Conservation (phyloP, 2,329 filamentous ascomycete genomes). For the Periconia macrospinosa region DNA sequence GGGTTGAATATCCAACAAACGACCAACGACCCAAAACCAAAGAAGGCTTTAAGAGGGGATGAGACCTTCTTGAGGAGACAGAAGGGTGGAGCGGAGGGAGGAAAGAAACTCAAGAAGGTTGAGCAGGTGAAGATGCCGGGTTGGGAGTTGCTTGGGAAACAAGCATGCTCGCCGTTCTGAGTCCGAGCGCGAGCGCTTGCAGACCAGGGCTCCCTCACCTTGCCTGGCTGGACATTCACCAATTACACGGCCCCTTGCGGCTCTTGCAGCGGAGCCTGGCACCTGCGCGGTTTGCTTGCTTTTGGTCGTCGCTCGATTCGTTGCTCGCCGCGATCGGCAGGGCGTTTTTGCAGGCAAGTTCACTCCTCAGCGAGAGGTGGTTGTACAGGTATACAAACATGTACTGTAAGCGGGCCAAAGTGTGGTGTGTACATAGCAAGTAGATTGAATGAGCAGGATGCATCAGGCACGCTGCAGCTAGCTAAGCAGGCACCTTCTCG, state of each 20-base stretch:
- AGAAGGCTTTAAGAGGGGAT: slow-evolving; percentile 23
- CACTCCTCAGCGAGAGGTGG: too few relatives aligned
- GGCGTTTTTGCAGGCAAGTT: too few relatives aligned
- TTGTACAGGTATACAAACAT: too few relatives aligned
- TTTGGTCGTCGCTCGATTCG: not conserved
- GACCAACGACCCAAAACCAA: slow-evolving; percentile 28
- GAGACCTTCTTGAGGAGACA: slow-evolving; percentile 43
- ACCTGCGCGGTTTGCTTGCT: slow-evolving; percentile 26
- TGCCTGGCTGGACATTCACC: slow-evolving; percentile 7
- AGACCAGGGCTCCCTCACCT: slow-evolving; percentile 21
- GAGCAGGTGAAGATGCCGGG: slow-evolving; percentile 37
- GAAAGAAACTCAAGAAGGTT: slow-evolving; percentile 36
- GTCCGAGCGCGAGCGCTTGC: slow-evolving; percentile 35
- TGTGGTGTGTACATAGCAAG: too few relatives aligned
- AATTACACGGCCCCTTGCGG: slow-evolving; percentile 18
- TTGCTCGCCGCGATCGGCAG: not conserved
- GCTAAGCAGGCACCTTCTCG: not conserved
- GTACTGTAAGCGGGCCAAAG: too few relatives aligned
- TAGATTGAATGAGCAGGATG: too few relatives aligned
- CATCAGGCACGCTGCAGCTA: not conserved
- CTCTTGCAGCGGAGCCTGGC: slow-evolving; percentile 21
- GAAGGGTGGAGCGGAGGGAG: slow-evolving; percentile 41
- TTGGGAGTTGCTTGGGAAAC: slow-evolving; percentile 28
- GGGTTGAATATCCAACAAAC: slow-evolving; percentile 20
- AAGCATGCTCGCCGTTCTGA: slow-evolving; percentile 2